Percentiles rank a stretch among this genome's conserved stretches.
Conservation (phyloP, 2,329 filamentous ascomycete genomes). For the Colletotrichum sp. region DNA sequence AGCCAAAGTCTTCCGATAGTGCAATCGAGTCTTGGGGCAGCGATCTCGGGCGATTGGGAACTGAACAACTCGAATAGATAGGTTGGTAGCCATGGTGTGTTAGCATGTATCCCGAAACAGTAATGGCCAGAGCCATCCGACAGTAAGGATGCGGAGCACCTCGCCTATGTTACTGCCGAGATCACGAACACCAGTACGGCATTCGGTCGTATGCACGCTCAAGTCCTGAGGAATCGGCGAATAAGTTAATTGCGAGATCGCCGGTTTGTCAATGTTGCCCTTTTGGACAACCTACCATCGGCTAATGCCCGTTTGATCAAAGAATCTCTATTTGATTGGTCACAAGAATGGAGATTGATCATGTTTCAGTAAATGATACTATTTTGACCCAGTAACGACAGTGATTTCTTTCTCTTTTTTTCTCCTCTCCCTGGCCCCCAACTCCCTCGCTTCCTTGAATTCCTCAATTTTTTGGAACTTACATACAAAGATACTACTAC, state of each 20-base stretch:
- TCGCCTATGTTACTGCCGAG: background rate
- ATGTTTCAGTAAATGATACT: background rate
- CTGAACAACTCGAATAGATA: background rate
- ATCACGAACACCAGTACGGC: background rate
- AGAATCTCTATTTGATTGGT: background rate
- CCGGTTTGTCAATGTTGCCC: background rate
- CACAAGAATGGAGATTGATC: background rate
- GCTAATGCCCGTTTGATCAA: background rate
- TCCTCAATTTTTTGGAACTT: background rate
- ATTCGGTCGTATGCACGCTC: background rate
- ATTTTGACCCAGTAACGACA: background rate
- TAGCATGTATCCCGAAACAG: background rate
- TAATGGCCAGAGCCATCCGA: background rate
- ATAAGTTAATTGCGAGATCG: background rate
- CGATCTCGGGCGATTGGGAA: background rate
- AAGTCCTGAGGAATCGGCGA: background rate
- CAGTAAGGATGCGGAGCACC: background rate
- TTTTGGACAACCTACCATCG: accelerated
- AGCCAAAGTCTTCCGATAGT: background rate
- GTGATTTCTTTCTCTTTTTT: background rate
- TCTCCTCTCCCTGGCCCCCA: background rate
- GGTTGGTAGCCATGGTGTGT: background rate
- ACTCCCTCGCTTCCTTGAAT: background rate
- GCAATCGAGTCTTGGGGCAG: accelerated
- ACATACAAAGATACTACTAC: background rate